Evolutionary conservation across 257 asterid species (phyloP), one percentile per base, ranked within the genome.

Genomic region (Agastache rugosa): DNA sequence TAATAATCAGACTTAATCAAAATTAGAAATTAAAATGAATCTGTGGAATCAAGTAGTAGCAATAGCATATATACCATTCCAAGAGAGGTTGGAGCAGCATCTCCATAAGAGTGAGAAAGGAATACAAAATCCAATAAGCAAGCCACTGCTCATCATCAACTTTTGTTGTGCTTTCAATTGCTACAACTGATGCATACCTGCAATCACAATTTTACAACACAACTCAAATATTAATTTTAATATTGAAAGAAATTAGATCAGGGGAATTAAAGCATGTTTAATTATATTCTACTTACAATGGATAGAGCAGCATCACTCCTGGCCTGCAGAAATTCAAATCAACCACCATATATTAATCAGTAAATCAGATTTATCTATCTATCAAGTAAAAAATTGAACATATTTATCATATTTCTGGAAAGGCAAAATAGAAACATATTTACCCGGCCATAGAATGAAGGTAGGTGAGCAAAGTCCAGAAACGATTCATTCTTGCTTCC

Each of bases 61-160:
- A n/a, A n/a, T n/a, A n/a, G n/a, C n/a, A 23, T 8, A 19, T 12
- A 15, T 51, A 81, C 87, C 85, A 84, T 64, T 84, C 80, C 35
- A 84, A 42, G 50, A 74, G 11, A 41, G 86, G 84, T n/a, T 19
- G 79, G 10, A 84, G 77, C 19, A 84, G 37, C 79, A 84, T 84
- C 79, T 84, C 88, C 79, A 79, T 53, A 1, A 84, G 88, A 5
- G 88, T 81, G 22, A 80, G 68, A 53, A 84, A 84, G 5, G 88
- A 84, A 65, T 84, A 84, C n/a, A 84, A 25, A 44, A 84, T 84
- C 88, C 88, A 84, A 53, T 84, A 84, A 35, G 88, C 88, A 14
- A 84, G 84, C 88, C 88, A 84, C 67, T 84, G 88, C 22, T 84
- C 84, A 63, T 84, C 88, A 8, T 84, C 88, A 11, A 77, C 15